Conservation (phyloP, 139 green algal species). For the Coccomyxa sp. region DNA sequence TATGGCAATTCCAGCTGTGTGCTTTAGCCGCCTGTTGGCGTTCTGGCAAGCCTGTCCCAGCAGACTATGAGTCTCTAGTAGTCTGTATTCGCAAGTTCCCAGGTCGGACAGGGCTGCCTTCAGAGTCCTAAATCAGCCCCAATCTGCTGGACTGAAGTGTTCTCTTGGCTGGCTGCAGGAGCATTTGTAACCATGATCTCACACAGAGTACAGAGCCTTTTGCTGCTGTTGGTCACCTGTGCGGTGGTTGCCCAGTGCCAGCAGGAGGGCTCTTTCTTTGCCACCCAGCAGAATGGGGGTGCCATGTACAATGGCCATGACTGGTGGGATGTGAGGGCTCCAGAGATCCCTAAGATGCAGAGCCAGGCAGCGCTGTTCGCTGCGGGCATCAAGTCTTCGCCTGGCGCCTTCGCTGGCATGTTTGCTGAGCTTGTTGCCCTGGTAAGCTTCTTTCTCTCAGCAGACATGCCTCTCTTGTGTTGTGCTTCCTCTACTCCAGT, state of each 20-base stretch:
- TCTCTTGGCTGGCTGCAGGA: too few relatives aligned
- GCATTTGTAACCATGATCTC: too few relatives aligned
- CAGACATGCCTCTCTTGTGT: background rate
- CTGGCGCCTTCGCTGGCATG: background rate
- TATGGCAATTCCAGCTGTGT: too few relatives aligned
- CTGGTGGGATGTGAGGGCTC: background rate
- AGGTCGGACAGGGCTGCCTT: too few relatives aligned
- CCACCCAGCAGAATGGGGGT: background rate
- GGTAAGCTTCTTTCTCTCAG: background rate
- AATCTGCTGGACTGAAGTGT: too few relatives aligned
- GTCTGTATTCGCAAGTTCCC: too few relatives aligned
- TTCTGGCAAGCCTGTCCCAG: too few relatives aligned
- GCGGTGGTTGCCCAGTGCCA: background rate
- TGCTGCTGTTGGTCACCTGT: too few relatives aligned
- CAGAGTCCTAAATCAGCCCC: too few relatives aligned
- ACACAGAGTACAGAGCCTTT: too few relatives aligned
- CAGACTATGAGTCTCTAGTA: too few relatives aligned
- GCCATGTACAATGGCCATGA: background rate
- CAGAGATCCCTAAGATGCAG: background rate
- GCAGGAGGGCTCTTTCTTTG: background rate
- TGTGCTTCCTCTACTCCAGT: background rate
- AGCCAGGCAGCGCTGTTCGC: background rate
- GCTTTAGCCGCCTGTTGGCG: too few relatives aligned
- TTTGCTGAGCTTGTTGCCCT: background rate
- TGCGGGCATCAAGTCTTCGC: background rate